phyloP scores from a whole-genome alignment of 169 alveolate species.

The Perkinsus marinus region DNA sequence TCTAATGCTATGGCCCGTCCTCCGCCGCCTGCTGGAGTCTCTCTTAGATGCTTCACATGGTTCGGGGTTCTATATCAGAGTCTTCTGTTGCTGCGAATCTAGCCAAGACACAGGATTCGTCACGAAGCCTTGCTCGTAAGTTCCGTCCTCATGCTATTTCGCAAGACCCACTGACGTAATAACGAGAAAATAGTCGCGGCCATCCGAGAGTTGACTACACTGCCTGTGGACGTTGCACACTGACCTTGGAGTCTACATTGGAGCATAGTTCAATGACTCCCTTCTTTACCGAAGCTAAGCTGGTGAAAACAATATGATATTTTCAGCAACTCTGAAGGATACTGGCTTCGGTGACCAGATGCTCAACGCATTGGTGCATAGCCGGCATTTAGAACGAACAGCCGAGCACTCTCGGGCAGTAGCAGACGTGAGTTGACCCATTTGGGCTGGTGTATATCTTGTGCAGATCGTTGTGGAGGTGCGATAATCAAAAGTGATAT shows the following conservation, averaged over 20 bases:
- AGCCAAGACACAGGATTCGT: not conserved
- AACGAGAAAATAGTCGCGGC: no score
- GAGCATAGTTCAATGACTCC: no score
- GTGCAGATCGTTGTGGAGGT: no score
- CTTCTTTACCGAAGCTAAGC: no score
- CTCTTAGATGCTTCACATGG: not conserved
- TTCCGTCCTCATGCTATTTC: not conserved
- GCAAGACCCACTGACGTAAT: no score
- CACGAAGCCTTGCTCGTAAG: not conserved
- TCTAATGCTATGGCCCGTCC: no score
- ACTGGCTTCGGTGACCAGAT: not conserved
- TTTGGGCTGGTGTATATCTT: no score
- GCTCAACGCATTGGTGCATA: not conserved
- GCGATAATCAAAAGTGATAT: no score
- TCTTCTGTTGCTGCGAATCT: not conserved
- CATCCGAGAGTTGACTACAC: no score
- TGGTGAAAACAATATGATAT: not conserved
- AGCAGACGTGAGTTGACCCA: not conserved
- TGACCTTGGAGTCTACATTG: no score
- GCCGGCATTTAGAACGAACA: not conserved
- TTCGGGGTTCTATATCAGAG: not conserved
- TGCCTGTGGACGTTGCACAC: no score
- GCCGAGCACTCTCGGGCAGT: not conserved
- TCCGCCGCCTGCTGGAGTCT: no score
- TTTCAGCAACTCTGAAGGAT: not conserved